These are phyloP conservation scores for Aureobasidium musti DNA, from an alignment of 2,329 filamentous ascomycete species.

Conservation along the genomic window DNA sequence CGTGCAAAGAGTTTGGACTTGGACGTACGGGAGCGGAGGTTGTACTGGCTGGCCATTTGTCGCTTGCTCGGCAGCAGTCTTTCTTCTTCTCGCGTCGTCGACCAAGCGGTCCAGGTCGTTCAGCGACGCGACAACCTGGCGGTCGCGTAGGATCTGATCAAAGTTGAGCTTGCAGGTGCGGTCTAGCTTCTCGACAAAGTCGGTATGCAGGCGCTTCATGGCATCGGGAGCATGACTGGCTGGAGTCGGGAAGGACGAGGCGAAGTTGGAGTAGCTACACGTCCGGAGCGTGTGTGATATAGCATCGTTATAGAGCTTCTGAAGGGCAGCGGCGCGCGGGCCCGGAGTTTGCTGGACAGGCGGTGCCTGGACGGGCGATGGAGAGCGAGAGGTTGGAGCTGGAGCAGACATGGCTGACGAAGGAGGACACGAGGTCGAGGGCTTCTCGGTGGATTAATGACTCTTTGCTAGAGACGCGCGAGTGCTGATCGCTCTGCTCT, in stretches of 20 bases:
- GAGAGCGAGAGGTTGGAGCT: conserved; percentile 40
- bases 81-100: conserved; percentile 58
- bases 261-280: conserved; percentile 63
- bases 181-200: conserved; percentile 59
- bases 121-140: conserved; percentile 58
- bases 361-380: conserved; percentile 56
- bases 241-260: conserved; percentile 64
- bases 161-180: conserved; percentile 61
- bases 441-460: not conserved
- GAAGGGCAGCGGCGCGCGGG: conserved; percentile 60
- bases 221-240: conserved; percentile 59
- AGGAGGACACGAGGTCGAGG: not conserved
- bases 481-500: conserved; percentile 16
- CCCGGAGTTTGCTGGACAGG: conserved; percentile 59
- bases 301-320: conserved; percentile 62
- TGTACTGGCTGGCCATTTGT: conserved; percentile 39
- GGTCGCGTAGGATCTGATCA: conserved; percentile 59
- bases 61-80: conserved; percentile 46
- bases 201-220: conserved; percentile 59
- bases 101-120: conserved; percentile 64
- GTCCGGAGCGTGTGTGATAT: conserved; percentile 62
- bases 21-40: conserved; percentile 2
- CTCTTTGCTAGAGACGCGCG: conserved; percentile 1
- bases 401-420: conserved; percentile 13
- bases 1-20: not conserved